Evolutionary conservation across 2,329 filamentous ascomycete genomes (phyloP).

Genomic region (Exophiala lecanii-corni): DNA sequence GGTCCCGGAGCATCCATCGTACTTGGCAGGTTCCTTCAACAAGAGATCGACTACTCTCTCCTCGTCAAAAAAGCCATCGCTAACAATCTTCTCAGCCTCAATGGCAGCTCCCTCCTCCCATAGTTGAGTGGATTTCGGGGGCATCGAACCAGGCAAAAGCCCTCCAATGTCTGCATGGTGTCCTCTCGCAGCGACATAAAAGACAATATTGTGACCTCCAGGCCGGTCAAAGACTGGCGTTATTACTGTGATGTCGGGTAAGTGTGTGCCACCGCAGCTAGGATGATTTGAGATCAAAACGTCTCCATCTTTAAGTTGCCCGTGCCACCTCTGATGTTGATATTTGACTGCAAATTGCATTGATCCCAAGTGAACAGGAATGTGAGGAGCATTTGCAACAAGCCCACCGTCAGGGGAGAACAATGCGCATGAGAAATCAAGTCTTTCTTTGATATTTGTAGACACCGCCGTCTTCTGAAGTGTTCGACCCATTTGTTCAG

Average conservation of each 20-base stretch:
- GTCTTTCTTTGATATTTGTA: constrained; percentile 72
- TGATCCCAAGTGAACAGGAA: constrained; percentile 75
- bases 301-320: constrained; percentile 68
- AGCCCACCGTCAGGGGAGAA: constrained; percentile 72
- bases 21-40: constrained; percentile 23
- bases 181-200: constrained; percentile 70
- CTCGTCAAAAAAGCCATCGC: constrained; percentile 35
- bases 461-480: constrained; percentile 76
- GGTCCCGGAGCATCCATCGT: constrained; percentile 14
- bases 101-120: constrained; percentile 47
- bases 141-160: constrained; percentile 34
- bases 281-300: constrained; percentile 77
- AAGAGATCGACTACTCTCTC: constrained; percentile 30
- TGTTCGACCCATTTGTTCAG: constrained; percentile 76
- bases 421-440: constrained; percentile 78
- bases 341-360: constrained; percentile 81
- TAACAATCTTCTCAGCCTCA: constrained; percentile 36
- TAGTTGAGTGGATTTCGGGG: constrained; percentile 42
- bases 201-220: constrained; percentile 64
- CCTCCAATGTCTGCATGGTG: constrained; percentile 63
- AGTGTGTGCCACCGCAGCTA: constrained; percentile 73
- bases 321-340: constrained; percentile 71
- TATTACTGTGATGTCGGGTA: constrained; percentile 73
- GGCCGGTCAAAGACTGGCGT: constrained; percentile 69
- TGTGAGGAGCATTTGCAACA: constrained; percentile 65